Base-by-base conservation (phyloP, 306 rosid species). In the Quillaja saponaria region DNA sequence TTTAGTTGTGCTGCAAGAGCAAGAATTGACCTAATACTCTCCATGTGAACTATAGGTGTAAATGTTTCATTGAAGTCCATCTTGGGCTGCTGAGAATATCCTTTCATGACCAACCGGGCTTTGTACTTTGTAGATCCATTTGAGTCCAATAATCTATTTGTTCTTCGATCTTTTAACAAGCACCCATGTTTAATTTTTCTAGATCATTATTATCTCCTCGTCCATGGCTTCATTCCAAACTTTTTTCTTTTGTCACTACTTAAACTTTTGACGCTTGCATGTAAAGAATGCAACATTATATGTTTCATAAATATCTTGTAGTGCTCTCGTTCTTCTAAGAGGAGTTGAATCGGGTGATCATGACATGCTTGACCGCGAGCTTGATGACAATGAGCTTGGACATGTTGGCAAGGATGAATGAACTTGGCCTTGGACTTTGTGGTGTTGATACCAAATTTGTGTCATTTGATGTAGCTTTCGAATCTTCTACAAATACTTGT, bases 101-200 rank as follows among this genome's bases (percentile, higher is more conserved):
- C 13, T 48, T 48, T 48, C 10, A 28, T 18, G 13, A 18, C 13
- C 2, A 48, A 12, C 8, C 5, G 3, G 1, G 31, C 53, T 17
- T 48, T 18, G 21, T 48, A 38, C 13, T 38, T 38, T 38, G 42
- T 38, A 16, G 10, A 17, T 2, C 31, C 31, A 48, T 10, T 17
- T 17, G 9, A 19, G 6, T 1, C 13, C 31, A 6, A 48, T 16
- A 28, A 48, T 7, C 2, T 48, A 13, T 4, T 28, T 51, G 14
- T 13, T 6, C 11, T 47, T 14, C 6, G 7, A 20, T 17, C 6
- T n/a, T 5, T 47, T 9, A 5, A n/a, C 35, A 11, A 20, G 33
- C 49, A 6, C 34, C 56, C 56, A 50, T n/a, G 34, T 50, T 13
- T 50, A 7, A 21, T 50, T 50, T n/a, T 28, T 51, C 56, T 19